Evolutionary conservation across 2,329 filamentous ascomycete genomes (phyloP).

Genomic region (Gnomoniopsis sp.): DNA sequence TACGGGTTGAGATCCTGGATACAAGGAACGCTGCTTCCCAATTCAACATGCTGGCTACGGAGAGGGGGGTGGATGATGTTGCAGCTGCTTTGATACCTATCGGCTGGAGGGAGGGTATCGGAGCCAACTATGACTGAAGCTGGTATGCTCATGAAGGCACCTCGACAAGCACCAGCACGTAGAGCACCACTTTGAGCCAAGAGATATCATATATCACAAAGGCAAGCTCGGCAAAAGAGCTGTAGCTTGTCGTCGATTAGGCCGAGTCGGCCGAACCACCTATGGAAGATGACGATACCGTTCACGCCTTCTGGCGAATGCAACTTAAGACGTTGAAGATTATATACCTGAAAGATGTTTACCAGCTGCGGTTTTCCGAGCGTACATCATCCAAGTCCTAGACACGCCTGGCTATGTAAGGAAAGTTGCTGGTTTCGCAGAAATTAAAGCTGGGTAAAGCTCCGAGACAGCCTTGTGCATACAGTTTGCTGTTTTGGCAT

Average conservation of each 20-base stretch:
- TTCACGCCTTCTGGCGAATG: not conserved
- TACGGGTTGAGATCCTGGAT: constrained; percentile 84
- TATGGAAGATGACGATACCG: not conserved
- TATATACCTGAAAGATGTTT: too few relatives aligned
- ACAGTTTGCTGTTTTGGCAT: not conserved
- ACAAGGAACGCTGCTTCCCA: constrained; percentile 91
- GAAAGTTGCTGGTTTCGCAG: not conserved
- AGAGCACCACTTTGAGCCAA: not conserved
- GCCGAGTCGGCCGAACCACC: not conserved
- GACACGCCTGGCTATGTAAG: not conserved
- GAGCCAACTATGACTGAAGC: constrained; percentile 28
- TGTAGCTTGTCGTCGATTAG: not conserved
- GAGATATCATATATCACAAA: not conserved
- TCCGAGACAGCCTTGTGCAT: not conserved
- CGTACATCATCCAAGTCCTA: not conserved
- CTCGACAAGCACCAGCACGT: not conserved
- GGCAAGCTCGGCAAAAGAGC: not conserved
- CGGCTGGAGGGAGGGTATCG: constrained; percentile 68
- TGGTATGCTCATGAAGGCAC: not conserved
- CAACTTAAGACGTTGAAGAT: not conserved
- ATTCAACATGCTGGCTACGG: constrained; percentile 93
- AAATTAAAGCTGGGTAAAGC: too few relatives aligned
- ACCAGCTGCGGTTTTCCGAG: not conserved
- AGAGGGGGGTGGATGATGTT: constrained; percentile 79
- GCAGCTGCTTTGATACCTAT: constrained; percentile 85